Evolutionary conservation across 768 basidiomycete species (phyloP), one percentile per base, ranked within the genome.

Genomic region (Amyloporia xantha): DNA sequence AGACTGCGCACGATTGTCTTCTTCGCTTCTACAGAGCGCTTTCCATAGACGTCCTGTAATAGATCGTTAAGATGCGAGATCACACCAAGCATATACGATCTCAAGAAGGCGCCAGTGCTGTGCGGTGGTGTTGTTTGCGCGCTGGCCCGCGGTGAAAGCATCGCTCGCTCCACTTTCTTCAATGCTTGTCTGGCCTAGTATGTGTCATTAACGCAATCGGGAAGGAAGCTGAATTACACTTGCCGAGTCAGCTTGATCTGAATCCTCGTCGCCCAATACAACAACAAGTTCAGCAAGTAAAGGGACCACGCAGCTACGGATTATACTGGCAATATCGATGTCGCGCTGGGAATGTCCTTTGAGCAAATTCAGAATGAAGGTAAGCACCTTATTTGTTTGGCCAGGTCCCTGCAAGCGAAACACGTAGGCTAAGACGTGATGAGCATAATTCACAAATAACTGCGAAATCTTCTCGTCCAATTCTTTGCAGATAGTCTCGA

Each of bases 51-150:
- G 51, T 92, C 93, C 61, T 91, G 90, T 45, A 97, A 66, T 66
- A 86, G 81, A 26, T 92, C 90, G 57, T 88, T 94, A 57, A 96
- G 76, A 54, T 83, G 74, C 0, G 89, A 81, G 17, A 97, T 82
- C 47, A 97, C 72, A 1, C 89, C 94, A 5, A 96, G 77, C 68
- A 94, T 84, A 54, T 91, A 77, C 6, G 71, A 71, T 64, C 84
- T 82, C 41, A 97, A 69, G 48, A 92, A 85, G 0, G 66, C 64
- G 19, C 75, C 73, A 30, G 88, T 63, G 49, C 76, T 72, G 20
- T 66, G 60, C 17, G 59, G 56, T 49, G 63, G 48, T 20, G 54
- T 55, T 30, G 59, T 56, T 51, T 64, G 63, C 21, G 56, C 41
- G 19, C 58, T 62, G 41, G 61, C 51, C 41, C 63, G 50, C 55